These are phyloP conservation scores for Penicillium goetzii DNA, from an alignment of 495 filamentous ascomycete genomes.

Conservation along the genomic window DNA sequence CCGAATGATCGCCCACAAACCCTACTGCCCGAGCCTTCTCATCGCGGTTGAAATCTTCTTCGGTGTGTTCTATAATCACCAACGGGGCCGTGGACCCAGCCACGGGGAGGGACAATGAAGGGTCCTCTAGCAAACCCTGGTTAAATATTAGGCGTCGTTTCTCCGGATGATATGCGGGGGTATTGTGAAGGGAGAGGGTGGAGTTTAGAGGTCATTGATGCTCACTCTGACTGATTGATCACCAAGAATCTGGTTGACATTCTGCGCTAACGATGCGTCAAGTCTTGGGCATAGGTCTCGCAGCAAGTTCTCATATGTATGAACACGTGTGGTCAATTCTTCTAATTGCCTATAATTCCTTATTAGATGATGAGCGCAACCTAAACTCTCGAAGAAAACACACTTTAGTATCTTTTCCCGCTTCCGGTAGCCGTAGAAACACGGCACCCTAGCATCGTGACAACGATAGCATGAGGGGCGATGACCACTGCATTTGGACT, in stretches of 20 bases:
- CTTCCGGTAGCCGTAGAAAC: slow-evolving; percentile 61
- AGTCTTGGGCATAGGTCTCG: background rate
- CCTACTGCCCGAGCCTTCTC: slow-evolving; percentile 52
- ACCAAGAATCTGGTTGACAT: slow-evolving; percentile 11
- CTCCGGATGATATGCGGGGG: no score
- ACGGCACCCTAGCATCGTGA: slow-evolving; percentile 50
- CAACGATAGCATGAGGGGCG: slow-evolving; percentile 62
- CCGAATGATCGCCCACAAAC: slow-evolving; percentile 63
- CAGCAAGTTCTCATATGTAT: background rate
- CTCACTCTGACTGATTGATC: slow-evolving; percentile 25
- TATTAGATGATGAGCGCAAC: background rate
- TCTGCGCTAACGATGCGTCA: background rate
- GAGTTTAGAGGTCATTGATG: background rate
- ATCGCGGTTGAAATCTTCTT: slow-evolving; percentile 59
- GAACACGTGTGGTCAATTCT: background rate
- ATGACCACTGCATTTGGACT: slow-evolving; percentile 65
- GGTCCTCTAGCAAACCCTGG: no score
- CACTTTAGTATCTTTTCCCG: slow-evolving; percentile 60
- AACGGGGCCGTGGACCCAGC: background rate
- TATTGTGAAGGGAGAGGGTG: background rate
- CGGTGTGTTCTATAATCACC: slow-evolving; percentile 46
- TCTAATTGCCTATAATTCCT: background rate
- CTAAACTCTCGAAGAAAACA: slow-evolving; percentile 32
- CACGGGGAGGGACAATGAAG: slow-evolving; percentile 4
- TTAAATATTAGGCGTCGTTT: no score